These are phyloP conservation scores for Pecoramyces ruminantium DNA, from an alignment of 192 early-diverging fungal species.

Conservation along the genomic window DNA sequence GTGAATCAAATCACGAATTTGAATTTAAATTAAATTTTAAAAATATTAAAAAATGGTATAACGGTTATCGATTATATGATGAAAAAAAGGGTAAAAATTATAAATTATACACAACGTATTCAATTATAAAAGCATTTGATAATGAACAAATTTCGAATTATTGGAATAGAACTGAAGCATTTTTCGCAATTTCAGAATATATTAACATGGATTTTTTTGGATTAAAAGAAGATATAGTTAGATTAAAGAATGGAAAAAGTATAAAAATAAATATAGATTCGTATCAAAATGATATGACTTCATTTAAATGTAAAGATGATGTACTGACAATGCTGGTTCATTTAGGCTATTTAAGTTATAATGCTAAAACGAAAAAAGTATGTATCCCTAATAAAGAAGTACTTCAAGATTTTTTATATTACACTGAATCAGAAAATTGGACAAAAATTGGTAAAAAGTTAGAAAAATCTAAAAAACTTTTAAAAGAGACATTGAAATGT, in stretches of 20 bases:
- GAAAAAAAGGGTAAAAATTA: background rate
- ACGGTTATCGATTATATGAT: background rate
- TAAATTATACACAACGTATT: background rate
- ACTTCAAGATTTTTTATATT: background rate
- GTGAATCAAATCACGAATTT: too few species aligned
- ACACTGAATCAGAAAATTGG: background rate
- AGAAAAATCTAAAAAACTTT: background rate
- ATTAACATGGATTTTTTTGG: background rate
- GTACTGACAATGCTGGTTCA: background rate
- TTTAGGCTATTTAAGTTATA: background rate
- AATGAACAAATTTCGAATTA: background rate
- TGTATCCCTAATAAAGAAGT: background rate
- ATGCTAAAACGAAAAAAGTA: background rate
- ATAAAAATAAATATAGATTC: background rate
- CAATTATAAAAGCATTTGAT: background rate
- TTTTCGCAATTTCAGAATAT: background rate
- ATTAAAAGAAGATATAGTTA: background rate
- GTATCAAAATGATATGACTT: background rate
- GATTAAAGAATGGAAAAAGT: background rate
- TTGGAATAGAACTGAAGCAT: background rate
- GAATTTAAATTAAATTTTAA: background rate
- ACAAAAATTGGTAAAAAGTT: background rate
- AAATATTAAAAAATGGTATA: background rate
- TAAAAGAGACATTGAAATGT: background rate
- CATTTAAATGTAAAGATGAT: background rate